Evolutionary conservation across 2,329 filamentous ascomycete genomes (phyloP).

Genomic region (Exophiala xenobiotica): DNA sequence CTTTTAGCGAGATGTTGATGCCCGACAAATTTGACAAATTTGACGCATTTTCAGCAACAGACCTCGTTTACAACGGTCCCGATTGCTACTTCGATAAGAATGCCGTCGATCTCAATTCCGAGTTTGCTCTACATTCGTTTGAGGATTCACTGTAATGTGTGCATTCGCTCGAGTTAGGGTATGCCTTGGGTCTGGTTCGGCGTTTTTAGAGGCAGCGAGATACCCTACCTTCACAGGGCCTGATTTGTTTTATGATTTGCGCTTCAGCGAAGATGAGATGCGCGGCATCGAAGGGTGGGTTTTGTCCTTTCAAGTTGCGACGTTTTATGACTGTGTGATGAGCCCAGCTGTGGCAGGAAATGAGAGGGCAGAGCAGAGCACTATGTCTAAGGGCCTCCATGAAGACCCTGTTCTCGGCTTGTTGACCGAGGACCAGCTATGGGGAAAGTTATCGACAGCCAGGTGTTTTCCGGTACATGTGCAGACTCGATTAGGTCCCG

Average conservation of each 20-base stretch:
- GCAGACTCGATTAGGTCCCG: no score
- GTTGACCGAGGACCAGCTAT: no score
- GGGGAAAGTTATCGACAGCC: no score
- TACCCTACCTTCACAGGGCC: slow-evolving; percentile 13
- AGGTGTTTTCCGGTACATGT: no score
- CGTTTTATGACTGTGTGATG: not conserved
- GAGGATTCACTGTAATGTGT: slow-evolving; percentile 26
- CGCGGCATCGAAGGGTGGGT: not conserved
- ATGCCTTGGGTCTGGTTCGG: not conserved
- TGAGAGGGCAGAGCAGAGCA: no score
- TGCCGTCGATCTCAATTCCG: slow-evolving; percentile 29
- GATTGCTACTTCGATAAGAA: slow-evolving; percentile 32
- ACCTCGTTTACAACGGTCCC: slow-evolving; percentile 28
- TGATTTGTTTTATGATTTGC: not conserved
- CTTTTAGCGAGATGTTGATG: slow-evolving; percentile 29
- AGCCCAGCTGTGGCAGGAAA: not conserved
- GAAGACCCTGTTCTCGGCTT: no score
- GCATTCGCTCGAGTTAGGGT: slow-evolving; percentile 1
- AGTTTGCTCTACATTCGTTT: slow-evolving; percentile 28
- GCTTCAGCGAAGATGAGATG: slow-evolving; percentile 2
- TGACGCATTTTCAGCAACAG: slow-evolving; percentile 31
- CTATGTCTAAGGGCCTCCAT: not conserved
- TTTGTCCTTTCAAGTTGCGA: not conserved
- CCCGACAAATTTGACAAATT: slow-evolving; percentile 33
- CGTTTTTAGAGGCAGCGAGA: slow-evolving; percentile 10